These are phyloP conservation scores for Trichoderma brevicompactum DNA, from an alignment of 2,329 filamentous ascomycete genomes.

Conservation along the genomic window DNA sequence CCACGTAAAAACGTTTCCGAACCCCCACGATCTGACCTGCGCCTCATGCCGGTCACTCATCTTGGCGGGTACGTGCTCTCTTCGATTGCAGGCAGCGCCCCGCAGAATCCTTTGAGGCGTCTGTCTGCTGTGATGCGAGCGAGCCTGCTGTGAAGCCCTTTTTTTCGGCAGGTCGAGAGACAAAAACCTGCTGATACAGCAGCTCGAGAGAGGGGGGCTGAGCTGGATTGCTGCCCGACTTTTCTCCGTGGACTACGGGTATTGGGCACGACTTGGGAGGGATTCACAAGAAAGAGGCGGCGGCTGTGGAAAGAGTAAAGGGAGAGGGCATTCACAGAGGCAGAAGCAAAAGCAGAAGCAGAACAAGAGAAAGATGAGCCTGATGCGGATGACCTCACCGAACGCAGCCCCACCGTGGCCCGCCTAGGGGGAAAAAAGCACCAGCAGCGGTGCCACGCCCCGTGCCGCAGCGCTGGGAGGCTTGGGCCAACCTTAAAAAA, in stretches of 20 bases:
- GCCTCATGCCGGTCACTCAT: constrained; percentile 51
- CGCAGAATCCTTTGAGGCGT: constrained; percentile 13
- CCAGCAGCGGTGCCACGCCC: constrained; percentile 17
- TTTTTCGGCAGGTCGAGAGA: neutral
- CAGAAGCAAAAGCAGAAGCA: neutral
- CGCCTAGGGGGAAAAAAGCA: neutral
- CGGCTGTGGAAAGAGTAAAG: neutral
- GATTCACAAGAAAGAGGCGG: too few relatives aligned
- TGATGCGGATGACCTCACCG: constrained; percentile 19
- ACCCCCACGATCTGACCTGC: constrained; percentile 71
- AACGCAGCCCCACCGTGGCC: neutral
- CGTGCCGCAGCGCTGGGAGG: constrained; percentile 26
- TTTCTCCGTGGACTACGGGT: too few relatives aligned
- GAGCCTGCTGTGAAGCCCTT: neutral
- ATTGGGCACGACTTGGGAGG: too few relatives aligned
- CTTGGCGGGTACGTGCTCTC: constrained; percentile 10
- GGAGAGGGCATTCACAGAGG: too few relatives aligned
- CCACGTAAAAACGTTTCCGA: constrained; percentile 72
- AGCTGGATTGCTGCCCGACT: too few relatives aligned
- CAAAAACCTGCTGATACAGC: constrained; percentile 1
- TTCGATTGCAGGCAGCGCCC: constrained; percentile 16
- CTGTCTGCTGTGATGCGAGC: neutral
- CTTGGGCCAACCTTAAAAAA: constrained; percentile 17
- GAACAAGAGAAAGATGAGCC: neutral
- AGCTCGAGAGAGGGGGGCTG: neutral